Conservation (phyloP, 345 rosid species). For the Chamaenerion angustifolium region DNA sequence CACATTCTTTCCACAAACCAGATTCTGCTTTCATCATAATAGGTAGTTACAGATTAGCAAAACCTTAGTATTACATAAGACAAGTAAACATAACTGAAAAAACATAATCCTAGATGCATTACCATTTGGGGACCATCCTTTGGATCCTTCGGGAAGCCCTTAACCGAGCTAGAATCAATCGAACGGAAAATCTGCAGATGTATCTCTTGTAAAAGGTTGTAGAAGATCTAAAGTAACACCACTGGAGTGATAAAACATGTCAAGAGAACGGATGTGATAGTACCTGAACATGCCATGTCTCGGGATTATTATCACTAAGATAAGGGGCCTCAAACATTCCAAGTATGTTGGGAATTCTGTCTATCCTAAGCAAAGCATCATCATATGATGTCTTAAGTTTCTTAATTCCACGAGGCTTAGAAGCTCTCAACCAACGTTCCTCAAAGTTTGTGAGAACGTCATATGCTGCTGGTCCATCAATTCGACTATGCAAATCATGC, state of each 20-base stretch:
- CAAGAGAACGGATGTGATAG: too few relatives aligned
- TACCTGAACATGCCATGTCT: conserved; percentile 95
- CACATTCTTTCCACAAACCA: conserved; percentile 83
- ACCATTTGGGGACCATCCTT: conserved; percentile 63
- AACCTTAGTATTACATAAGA: not conserved
- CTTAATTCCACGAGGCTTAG: conserved; percentile 66
- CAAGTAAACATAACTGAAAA: not conserved
- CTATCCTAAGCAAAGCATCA: conserved; percentile 70
- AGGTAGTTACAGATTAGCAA: conserved; percentile 6
- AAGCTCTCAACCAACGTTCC: conserved; percentile 83
- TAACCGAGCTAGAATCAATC: conserved; percentile 85
- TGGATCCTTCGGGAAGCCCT: conserved; percentile 85
- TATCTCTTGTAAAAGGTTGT: not conserved
- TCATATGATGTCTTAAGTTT: conserved; percentile 60
- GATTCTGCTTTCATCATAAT: conserved; percentile 43
- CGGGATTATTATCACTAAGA: conserved; percentile 36
- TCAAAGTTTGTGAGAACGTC: conserved; percentile 86
- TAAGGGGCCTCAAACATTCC: conserved; percentile 43
- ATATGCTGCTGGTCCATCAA: conserved; percentile 97
- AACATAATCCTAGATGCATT: conserved; percentile 7
- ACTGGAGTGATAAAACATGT: too few relatives aligned
- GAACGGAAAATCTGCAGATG: conserved; percentile 64
- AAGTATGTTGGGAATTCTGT: conserved; percentile 69
- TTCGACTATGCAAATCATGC: conserved; percentile 89
- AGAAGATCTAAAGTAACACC: not conserved